Conservation (phyloP, 352 stramenopile species). For the Thalassiosira livingstoniorum region DNA sequence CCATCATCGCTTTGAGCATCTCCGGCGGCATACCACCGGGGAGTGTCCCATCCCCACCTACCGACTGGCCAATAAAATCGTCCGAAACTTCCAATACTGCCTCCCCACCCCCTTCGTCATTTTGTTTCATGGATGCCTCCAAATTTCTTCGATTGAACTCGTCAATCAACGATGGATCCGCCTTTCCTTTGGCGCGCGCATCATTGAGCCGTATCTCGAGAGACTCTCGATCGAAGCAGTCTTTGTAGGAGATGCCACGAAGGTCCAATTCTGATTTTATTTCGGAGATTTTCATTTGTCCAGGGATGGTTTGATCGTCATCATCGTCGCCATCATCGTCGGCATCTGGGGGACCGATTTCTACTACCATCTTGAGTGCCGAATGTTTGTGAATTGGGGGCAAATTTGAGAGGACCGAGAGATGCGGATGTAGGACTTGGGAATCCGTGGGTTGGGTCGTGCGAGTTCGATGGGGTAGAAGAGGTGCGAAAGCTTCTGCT, state of each 20-base stretch:
- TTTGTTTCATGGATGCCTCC: constrained; percentile 48
- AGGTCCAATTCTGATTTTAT: constrained; percentile 75
- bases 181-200: constrained; percentile 56
- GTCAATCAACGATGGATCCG: constrained; percentile 66
- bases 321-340: constrained; percentile 60
- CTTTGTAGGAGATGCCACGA: constrained; percentile 56
- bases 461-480: no score
- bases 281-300: constrained; percentile 72
- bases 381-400: no score
- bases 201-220: constrained; percentile 53
- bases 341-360: constrained; percentile 45
- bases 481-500: no score
- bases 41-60: constrained; percentile 64
- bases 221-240: constrained; percentile 79
- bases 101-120: no score
- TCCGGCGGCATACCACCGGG: constrained; percentile 65
- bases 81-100: constrained; percentile 61
- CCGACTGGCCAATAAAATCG: constrained; percentile 49
- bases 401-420: no score
- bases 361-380: constrained; percentile 13
- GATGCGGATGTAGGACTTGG: no score
- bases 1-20: constrained; percentile 60
- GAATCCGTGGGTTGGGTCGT: no score
- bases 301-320: constrained; percentile 50
- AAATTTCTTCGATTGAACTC: constrained; percentile 67